Evolutionary conservation across 2,329 filamentous ascomycete species (phyloP), one percentile per base, ranked within the genome.

Genomic region (Plenodomus lindquistii): DNA sequence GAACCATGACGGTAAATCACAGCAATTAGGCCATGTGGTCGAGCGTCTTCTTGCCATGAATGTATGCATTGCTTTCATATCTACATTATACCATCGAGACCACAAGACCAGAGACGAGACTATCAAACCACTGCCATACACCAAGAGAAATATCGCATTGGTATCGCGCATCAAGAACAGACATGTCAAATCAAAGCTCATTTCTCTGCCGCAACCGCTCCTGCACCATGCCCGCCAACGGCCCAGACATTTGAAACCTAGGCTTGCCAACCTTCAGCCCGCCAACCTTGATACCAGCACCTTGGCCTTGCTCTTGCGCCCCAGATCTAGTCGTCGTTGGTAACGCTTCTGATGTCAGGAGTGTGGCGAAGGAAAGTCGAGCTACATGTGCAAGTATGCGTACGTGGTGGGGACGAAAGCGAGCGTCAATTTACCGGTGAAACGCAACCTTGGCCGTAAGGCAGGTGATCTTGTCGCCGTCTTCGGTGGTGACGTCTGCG

Each of bases 401-500:
- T 7, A 31, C 6, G 6, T 4, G 27, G 27, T 31, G 27, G 4
- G 27, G 48, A 40, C 46, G 27, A 37, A 37, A 40, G 24, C 31
- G 45, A 21, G 44, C 55, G 42, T 49, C 49, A 41, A 62, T 59
- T 72, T 72, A 72, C 68, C 69, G 67, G 52, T 67, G 60, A 62
- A 94, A 93, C 37, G 74, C 69, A 49, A 94, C 84, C 6, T 79
- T 82, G 18, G 91, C 91, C 46, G 87, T 86, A 67, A 99, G 80
- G 76, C 94, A 99, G 51, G 92, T 96, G 57, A 99, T 88, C 67
- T 85, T 85, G 57, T 85, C 79, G 48, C 83, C 79, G 42, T 95
- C 85, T 52, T 78, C 80, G 59, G 84, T 91, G 74, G 84, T 87
- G 40, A 95, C 93, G 69, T 97, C 89, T 36, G 93, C 94, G 34